Percentiles rank a stretch among this genome's conserved stretches.
phyloP scores from a whole-genome alignment of 176 grass and related monocot species.

The Musa acuminata region DNA sequence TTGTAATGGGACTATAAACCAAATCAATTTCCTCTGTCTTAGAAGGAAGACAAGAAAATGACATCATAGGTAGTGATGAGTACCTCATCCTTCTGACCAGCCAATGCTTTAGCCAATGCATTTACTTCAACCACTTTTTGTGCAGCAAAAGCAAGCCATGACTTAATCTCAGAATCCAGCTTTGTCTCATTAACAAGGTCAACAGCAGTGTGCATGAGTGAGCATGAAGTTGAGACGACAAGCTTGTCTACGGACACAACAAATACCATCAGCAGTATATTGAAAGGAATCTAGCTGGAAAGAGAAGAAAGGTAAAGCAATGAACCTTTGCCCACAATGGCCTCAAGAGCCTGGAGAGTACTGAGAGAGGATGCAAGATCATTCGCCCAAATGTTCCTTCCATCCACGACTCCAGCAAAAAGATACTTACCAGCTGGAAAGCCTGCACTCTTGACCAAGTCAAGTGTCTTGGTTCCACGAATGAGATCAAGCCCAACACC shows the following conservation, averaged over 20 bases:
- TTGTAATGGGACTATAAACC: not conserved
- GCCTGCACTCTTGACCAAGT: slow-evolving; percentile 48
- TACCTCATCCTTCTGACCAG: slow-evolving; percentile 86
- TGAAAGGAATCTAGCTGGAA: not conserved
- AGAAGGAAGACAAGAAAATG: not conserved
- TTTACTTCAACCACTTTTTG: slow-evolving; percentile 90
- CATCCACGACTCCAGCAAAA: slow-evolving; percentile 93
- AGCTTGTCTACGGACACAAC: slow-evolving; percentile 50
- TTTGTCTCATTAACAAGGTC: slow-evolving; percentile 96
- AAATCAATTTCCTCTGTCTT: not conserved
- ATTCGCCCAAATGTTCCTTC: slow-evolving; percentile 92
- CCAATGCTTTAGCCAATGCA: slow-evolving; percentile 76
- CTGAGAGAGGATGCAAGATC: slow-evolving; percentile 68
- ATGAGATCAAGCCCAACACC: slow-evolving; percentile 91
- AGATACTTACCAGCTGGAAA: slow-evolving; percentile 85
- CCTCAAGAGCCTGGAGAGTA: slow-evolving; percentile 60
- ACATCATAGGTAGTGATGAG: not conserved
- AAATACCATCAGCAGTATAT: not conserved
- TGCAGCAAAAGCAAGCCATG: slow-evolving; percentile 80
- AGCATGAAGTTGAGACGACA: slow-evolving; percentile 89
- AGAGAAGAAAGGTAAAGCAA: slow-evolving; percentile 3
- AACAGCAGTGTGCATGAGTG: slow-evolving; percentile 82
- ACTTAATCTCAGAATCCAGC: slow-evolving; percentile 79
- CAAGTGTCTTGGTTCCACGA: slow-evolving; percentile 78
- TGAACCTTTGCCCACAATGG: slow-evolving; percentile 64